Base-by-base conservation (phyloP, 1,284 basidiomycete genomes). In the Austropuccinia psidii region DNA sequence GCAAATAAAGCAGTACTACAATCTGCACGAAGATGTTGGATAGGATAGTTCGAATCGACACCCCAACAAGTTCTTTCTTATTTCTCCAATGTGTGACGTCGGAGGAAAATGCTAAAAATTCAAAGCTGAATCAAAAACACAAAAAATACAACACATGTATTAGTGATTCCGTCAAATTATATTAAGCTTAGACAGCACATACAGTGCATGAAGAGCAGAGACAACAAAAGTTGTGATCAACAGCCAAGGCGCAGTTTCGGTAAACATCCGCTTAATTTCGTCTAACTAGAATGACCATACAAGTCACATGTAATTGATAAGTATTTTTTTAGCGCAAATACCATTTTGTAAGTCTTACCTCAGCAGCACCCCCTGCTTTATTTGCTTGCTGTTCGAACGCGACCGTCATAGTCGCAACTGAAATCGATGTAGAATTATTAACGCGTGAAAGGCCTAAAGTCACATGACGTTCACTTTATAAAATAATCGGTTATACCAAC, bases 1-100 rank as follows among this genome's bases (percentile, higher is more conserved):
- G 87, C 76, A 98, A 88, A 82, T 97, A 97, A 29, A 98, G 85
- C 50, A 96, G 84, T 78, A 96, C 89, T 78, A 97, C 85, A 49
- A 90, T 75, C 77, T 95, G 93, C 7, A 94, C 90, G 79, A 97
- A 87, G 76, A 94, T 90, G 81, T 98, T 98, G 57, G 93, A 91
- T 77, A 97, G 81, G 78, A 98, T 82, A 75, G 83, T 83, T n/a
- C 83, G 81, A 29, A 86, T 78, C 13, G 83, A 83, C 3, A 85
- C 84, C 13, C 85, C 85, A 43, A 84, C 82, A 50, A 85, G 79
- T 76, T 84, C 80, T 75, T 83, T 83, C 83, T 90, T 95, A 77
- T 93, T 87, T 64, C 91, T 85, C 94, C 94, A 98, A 82, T 98
- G 94, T 39, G 88, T 86, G 57, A 98, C 91, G 61, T 75, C 76